Percentiles rank a stretch among this genome's conserved stretches.
These are phyloP conservation scores for Gentiana straminea DNA, from an alignment of 257 asterid genomes.

Conservation along the genomic window DNA sequence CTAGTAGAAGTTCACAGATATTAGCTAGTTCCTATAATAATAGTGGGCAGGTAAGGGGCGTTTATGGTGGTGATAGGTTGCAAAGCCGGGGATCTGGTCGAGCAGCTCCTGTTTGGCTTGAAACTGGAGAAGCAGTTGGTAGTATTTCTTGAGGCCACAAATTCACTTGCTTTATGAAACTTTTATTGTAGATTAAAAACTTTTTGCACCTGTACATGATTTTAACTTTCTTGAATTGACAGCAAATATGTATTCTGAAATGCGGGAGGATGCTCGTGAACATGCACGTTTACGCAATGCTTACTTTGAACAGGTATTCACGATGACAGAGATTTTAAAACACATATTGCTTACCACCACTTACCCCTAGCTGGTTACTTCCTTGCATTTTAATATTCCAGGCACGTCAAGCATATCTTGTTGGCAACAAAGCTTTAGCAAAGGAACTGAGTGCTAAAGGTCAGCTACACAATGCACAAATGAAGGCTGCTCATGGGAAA, in stretches of 20 bases:
- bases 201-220: conserved; percentile 20
- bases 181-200: conserved; percentile 12
- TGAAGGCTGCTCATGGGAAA: conserved; percentile 92
- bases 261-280: conserved; percentile 97
- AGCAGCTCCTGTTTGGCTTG: conserved; percentile 63
- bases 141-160: conserved; percentile 32
- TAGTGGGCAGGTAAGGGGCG: conserved; percentile 46
- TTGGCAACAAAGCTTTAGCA: conserved; percentile 96
- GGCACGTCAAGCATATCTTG: conserved; percentile 94
- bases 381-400: conserved; percentile 12
- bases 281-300: conserved; percentile 95
- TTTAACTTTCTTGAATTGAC: conserved; percentile 51
- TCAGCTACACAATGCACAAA: conserved; percentile 91
- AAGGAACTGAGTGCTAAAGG: conserved; percentile 96
- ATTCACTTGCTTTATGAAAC: conserved; percentile 14
- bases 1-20: conserved; percentile 67
- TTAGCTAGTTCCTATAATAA: conserved; percentile 42
- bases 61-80: conserved; percentile 39
- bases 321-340: neutral
- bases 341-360: too few species aligned
- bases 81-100: conserved; percentile 54
- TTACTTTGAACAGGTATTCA: conserved; percentile 99
- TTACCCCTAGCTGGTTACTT: conserved; percentile 7
- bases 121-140: conserved; percentile 81
- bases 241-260: conserved; percentile 91